Percentiles rank a stretch among this genome's conserved stretches.
Conservation (phyloP, 352 stramenopile species). For the Globisporangium radiosum region DNA sequence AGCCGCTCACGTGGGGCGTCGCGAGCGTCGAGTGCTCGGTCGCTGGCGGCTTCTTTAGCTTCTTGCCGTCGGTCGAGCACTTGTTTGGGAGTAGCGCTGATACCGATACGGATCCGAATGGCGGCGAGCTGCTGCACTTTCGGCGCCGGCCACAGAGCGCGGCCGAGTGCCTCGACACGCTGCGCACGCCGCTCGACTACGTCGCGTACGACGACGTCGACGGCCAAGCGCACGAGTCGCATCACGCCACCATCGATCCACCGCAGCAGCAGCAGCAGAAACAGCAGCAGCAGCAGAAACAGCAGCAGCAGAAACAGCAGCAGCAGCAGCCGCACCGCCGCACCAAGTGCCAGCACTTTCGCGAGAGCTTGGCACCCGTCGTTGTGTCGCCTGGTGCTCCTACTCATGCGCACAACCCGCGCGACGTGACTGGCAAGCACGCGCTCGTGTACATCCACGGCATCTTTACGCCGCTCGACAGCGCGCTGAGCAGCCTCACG, state of each 20-base stretch:
- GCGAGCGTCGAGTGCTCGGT: conserved; percentile 34
- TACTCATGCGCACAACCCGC: not conserved
- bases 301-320: too few species aligned
- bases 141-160: conserved; percentile 12
- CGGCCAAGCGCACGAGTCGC: conserved; percentile 1
- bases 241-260: not conserved
- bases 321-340: not conserved
- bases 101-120: not conserved
- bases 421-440: conserved; percentile 4
- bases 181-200: conserved; percentile 20
- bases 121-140: conserved; percentile 2
- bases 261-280: not conserved
- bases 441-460: conserved; percentile 21
- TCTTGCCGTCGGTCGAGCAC: conserved; percentile 17
- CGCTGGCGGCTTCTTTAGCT: conserved; percentile 19
- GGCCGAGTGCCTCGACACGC: conserved; percentile 11
- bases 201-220: conserved; percentile 19
- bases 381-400: not conserved
- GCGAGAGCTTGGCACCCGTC: conserved; percentile 10
- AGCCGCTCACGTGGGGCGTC: conserved; percentile 29
- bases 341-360: conserved; percentile 12
- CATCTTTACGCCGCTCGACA: conserved; percentile 15
- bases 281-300: too few species aligned
- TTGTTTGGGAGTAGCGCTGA: conserved; percentile 10
- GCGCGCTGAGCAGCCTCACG: conserved; percentile 14